phyloP scores from a whole-genome alignment of 1,284 basidiomycete genomes.

The Lentinula novae-zelandiae region DNA sequence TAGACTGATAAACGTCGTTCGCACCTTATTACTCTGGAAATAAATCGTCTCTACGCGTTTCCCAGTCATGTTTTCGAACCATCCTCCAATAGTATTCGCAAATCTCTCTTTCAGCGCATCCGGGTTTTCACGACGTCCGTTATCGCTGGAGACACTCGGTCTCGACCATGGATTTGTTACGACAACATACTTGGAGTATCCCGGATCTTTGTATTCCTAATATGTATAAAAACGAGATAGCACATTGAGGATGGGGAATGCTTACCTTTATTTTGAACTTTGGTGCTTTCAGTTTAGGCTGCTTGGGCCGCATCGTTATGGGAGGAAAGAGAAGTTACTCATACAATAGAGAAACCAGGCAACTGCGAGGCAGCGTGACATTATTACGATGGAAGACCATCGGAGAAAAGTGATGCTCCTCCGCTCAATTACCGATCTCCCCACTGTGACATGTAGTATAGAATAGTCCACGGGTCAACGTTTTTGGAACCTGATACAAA shows the following conservation, averaged over 20 bases:
- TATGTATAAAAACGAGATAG: too few species aligned
- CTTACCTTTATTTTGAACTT: neutral
- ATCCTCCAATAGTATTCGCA: slow-evolving; percentile 4
- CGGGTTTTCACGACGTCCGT: neutral
- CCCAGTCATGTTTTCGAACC: slow-evolving; percentile 6
- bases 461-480: too few species aligned
- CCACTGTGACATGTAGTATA: too few species aligned
- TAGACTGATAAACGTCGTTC: neutral
- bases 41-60: neutral
- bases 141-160: neutral
- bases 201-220: slow-evolving; percentile 1
- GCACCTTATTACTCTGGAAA: neutral
- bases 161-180: neutral
- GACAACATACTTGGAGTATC: neutral
- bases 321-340: neutral
- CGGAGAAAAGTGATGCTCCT: too few species aligned
- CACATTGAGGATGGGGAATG: neutral
- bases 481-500: too few species aligned
- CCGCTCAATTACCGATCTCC: too few species aligned
- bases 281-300: neutral
- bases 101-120: neutral
- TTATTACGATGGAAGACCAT: too few species aligned
- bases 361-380: too few species aligned
- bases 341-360: too few species aligned
- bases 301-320: neutral